Conservation (phyloP, 345 rosid species). For the Barbarea vulgaris region DNA sequence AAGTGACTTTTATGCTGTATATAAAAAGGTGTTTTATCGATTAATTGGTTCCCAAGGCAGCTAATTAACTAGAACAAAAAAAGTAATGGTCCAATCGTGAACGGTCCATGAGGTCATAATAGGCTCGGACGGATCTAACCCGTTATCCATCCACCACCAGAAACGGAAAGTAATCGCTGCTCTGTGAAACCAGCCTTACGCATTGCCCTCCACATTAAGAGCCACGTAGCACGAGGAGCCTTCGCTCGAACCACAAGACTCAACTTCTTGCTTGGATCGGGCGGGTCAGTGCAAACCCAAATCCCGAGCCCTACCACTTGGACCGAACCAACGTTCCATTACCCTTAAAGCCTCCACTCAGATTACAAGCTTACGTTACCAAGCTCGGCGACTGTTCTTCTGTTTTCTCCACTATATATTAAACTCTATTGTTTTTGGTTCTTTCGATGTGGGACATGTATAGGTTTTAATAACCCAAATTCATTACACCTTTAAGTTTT, state of each 20-base stretch:
- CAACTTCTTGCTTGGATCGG: neutral
- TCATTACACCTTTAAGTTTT: no score
- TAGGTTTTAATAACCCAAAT: no score
- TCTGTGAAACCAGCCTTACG: neutral
- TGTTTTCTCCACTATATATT: no score
- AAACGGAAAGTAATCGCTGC: neutral
- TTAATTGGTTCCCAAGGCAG: no score
- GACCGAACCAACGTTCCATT: neutral
- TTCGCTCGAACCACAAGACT: neutral
- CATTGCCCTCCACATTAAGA: neutral
- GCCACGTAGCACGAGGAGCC: neutral
- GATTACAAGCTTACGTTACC: constrained; percentile 21
- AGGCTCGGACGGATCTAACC: neutral
- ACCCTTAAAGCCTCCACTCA: neutral
- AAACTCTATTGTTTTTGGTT: no score
- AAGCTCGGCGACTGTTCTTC: no score
- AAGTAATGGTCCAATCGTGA: neutral
- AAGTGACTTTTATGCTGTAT: no score
- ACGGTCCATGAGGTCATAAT: neutral
- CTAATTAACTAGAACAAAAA: neutral
- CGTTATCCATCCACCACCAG: no score
- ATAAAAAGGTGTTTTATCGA: no score
- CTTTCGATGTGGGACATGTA: no score
- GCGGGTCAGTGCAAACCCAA: neutral
- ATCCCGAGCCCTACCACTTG: neutral